These are phyloP conservation scores for Aspergillus pseudoglaucus DNA, from an alignment of 2,329 filamentous ascomycete species.

Conservation along the genomic window DNA sequence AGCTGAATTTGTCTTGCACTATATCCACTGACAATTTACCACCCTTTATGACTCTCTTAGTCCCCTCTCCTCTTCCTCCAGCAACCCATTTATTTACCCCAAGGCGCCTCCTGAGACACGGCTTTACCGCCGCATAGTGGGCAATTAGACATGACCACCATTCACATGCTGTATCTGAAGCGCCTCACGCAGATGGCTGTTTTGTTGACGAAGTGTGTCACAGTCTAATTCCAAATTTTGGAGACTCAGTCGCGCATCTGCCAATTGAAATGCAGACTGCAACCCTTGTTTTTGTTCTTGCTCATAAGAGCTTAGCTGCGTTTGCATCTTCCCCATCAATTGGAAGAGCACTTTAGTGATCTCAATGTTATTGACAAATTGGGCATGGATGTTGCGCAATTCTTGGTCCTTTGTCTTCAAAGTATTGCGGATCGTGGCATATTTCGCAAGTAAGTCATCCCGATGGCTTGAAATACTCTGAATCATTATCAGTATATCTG, in stretches of 20 bases:
- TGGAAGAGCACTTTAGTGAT: neutral
- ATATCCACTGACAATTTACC: no score
- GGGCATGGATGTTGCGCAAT: neutral
- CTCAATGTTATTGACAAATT: neutral
- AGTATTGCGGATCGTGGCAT: neutral
- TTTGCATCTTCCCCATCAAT: neutral
- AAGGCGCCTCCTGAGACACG: neutral
- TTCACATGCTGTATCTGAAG: neutral
- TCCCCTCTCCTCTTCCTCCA: no score
- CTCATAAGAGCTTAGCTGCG: neutral
- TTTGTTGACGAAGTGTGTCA: neutral
- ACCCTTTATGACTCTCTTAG: no score
- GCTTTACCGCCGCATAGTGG: neutral
- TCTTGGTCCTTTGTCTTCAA: neutral
- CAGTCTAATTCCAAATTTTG: neutral
- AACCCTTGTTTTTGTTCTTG: neutral
- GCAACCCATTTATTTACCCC: no score
- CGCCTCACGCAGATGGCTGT: neutral
- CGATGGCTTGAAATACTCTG: neutral
- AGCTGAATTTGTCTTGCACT: no score
- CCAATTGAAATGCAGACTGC: neutral
- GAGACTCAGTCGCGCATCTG: neutral
- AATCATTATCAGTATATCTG: neutral
- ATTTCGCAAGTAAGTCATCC: neutral
- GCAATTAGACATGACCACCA: neutral